These are phyloP conservation scores for Daldinia loculata DNA, from an alignment of 495 filamentous ascomycete species.

Conservation along the genomic window DNA sequence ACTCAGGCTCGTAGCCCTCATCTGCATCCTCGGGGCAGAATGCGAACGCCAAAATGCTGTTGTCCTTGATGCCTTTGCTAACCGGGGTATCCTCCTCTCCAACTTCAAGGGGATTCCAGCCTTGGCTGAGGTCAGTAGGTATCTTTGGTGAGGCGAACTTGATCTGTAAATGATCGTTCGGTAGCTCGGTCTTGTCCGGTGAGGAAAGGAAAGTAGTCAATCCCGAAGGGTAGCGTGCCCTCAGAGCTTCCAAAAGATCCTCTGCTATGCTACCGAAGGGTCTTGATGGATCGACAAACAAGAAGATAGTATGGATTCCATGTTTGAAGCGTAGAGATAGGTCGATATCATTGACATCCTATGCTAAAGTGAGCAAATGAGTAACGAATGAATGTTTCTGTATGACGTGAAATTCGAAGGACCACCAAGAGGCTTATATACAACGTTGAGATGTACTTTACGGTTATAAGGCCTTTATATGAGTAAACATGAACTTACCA, in stretches of 20 bases:
- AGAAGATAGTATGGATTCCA: slow-evolving; percentile 77
- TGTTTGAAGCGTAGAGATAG: slow-evolving; percentile 81
- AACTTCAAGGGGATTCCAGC: slow-evolving; percentile 52
- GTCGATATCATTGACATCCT: slow-evolving; percentile 51
- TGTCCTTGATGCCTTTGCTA: slow-evolving; percentile 60
- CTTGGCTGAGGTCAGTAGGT: slow-evolving; percentile 45
- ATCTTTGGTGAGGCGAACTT: slow-evolving; percentile 51
- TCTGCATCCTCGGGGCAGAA: slow-evolving; percentile 59
- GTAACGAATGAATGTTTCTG: not conserved
- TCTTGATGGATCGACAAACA: slow-evolving; percentile 70
- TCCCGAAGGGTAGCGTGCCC: slow-evolving; percentile 60
- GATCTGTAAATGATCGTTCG: slow-evolving; percentile 51
- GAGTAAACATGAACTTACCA: slow-evolving; percentile 30
- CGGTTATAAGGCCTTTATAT: not conserved
- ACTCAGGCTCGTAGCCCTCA: slow-evolving; percentile 63
- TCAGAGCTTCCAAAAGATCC: slow-evolving; percentile 66
- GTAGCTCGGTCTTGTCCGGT: slow-evolving; percentile 45
- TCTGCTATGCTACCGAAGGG: slow-evolving; percentile 68
- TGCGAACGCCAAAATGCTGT: slow-evolving; percentile 74
- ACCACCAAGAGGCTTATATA: not conserved
- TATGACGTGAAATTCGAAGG: not conserved
- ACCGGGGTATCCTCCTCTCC: slow-evolving; percentile 49
- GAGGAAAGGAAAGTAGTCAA: slow-evolving; percentile 39
- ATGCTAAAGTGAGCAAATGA: slow-evolving; percentile 12
- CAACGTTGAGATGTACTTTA: not conserved